These are phyloP conservation scores for Hymenoscyphus fructigenus DNA, from an alignment of 2,329 filamentous ascomycete species.

Conservation along the genomic window DNA sequence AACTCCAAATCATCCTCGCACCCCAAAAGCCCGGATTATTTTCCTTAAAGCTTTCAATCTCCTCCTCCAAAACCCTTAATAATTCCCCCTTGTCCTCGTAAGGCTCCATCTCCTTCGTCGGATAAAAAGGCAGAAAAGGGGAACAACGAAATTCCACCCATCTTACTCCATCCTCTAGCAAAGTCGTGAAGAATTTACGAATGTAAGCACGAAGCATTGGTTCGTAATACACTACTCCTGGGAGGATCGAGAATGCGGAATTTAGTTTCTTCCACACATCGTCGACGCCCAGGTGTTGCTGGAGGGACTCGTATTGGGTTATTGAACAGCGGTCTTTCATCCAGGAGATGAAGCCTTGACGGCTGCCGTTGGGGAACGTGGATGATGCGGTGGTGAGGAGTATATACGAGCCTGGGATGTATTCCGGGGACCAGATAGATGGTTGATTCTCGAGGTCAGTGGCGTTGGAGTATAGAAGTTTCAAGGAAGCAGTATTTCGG, in stretches of 20 bases:
- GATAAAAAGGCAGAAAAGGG: slow-evolving; percentile 62
- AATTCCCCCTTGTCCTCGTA: slow-evolving; percentile 44
- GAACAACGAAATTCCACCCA: slow-evolving; percentile 75
- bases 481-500: slow-evolving; percentile 52
- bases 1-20: slow-evolving; percentile 77
- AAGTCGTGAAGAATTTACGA: slow-evolving; percentile 62
- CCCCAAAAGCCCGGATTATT: slow-evolving; percentile 78
- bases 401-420: slow-evolving; percentile 43
- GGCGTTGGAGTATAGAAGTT: slow-evolving; percentile 52
- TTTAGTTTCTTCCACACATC: slow-evolving; percentile 80
- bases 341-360: slow-evolving; percentile 71
- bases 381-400: slow-evolving; percentile 59
- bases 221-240: slow-evolving; percentile 78
- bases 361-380: slow-evolving; percentile 66
- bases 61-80: slow-evolving; percentile 70
- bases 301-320: slow-evolving; percentile 65
- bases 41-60: slow-evolving; percentile 69
- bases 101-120: slow-evolving; percentile 61
- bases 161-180: slow-evolving; percentile 73
- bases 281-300: slow-evolving; percentile 79
- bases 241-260: slow-evolving; percentile 68
- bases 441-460: slow-evolving; percentile 27
- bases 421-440: slow-evolving; percentile 63
- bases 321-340: slow-evolving; percentile 69
- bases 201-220: slow-evolving; percentile 81